Conservation (phyloP, 345 rosid genomes). For the Viola odorata region DNA sequence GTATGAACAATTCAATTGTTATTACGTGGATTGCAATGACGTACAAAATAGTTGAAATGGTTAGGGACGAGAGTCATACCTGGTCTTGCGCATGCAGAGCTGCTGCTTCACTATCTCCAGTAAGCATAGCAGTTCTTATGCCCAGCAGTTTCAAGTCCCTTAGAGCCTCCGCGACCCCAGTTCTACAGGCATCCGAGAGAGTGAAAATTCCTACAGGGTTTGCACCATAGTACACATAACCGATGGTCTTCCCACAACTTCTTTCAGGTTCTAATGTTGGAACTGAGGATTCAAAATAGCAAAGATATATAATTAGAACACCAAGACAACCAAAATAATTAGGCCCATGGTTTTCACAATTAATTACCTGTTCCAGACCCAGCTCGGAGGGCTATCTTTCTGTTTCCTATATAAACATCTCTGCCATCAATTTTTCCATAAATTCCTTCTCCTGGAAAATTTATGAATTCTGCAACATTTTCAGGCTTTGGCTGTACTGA, state of each 20-base stretch:
- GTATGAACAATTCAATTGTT: too few relatives aligned
- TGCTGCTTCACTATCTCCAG: slow-evolving; percentile 68
- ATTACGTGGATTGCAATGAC: too few relatives aligned
- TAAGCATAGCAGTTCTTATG: slow-evolving; percentile 66
- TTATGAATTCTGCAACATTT: slow-evolving; percentile 54
- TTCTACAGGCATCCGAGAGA: slow-evolving; percentile 73
- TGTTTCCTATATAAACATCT: slow-evolving; percentile 64
- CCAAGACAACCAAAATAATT: too few relatives aligned
- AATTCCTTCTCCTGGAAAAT: slow-evolving; percentile 87
- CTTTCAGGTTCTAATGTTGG: slow-evolving; percentile 26
- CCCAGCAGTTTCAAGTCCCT: slow-evolving; percentile 46
- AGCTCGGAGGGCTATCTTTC: slow-evolving; percentile 59
- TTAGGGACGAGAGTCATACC: slow-evolving; percentile 28
- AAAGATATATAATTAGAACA: too few relatives aligned
- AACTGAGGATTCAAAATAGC: slow-evolving; percentile 19
- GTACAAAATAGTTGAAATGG: background rate
- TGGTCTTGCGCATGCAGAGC: slow-evolving; percentile 75
- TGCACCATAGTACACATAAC: slow-evolving; percentile 49
- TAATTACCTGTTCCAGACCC: slow-evolving; percentile 58
- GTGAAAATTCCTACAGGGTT: slow-evolving; percentile 47
- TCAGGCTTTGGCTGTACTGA: slow-evolving; percentile 73
- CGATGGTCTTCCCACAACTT: slow-evolving; percentile 51
- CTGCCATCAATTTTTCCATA: slow-evolving; percentile 66
- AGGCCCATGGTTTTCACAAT: too few relatives aligned
- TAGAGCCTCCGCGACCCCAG: slow-evolving; percentile 63